Evolutionary conservation across 2,329 filamentous ascomycete species (phyloP).

Genomic region (Fusarium continuum): DNA sequence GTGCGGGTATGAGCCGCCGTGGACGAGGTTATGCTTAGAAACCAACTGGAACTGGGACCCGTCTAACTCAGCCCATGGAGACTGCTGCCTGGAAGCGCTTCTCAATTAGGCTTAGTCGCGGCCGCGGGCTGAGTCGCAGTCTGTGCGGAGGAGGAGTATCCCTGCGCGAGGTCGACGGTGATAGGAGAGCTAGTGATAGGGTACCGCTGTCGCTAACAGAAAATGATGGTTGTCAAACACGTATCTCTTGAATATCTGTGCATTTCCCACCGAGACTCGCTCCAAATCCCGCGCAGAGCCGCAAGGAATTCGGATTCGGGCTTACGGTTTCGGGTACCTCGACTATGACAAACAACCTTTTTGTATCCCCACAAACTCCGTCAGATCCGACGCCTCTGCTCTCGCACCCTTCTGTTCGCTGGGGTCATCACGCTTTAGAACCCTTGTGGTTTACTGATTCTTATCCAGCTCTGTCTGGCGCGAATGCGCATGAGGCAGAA

Average conservation of each 20-base stretch:
- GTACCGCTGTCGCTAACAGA: conserved; percentile 13
- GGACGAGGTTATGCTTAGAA: conserved; percentile 44
- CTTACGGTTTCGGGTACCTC: conserved; percentile 33
- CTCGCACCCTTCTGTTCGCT: conserved; percentile 23
- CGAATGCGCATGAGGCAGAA: conserved; percentile 25
- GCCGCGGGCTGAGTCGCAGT: conserved; percentile 43
- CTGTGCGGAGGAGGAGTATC: conserved; percentile 38
- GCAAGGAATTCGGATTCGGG: conserved; percentile 15
- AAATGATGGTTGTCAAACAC: neutral
- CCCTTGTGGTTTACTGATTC: conserved; percentile 24
- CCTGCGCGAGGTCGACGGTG: conserved; percentile 24
- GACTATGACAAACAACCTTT: conserved; percentile 29
- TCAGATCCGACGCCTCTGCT: conserved; percentile 16
- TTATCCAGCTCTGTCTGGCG: conserved; percentile 3
- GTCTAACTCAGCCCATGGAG: conserved; percentile 42
- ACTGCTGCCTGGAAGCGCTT: conserved; percentile 47
- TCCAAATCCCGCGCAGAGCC: conserved; percentile 26
- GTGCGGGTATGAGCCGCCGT: no score
- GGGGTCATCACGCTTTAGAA: conserved; percentile 14
- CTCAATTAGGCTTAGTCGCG: conserved; percentile 35
- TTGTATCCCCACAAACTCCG: conserved; percentile 31
- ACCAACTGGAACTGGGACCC: conserved; percentile 31
- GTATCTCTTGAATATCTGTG: neutral
- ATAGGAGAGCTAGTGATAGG: neutral
- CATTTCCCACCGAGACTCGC: conserved; percentile 1